Evolutionary conservation across 2,329 filamentous ascomycete species (phyloP), one percentile per base, ranked within the genome.

Genomic region (Exophiala aquamarina): DNA sequence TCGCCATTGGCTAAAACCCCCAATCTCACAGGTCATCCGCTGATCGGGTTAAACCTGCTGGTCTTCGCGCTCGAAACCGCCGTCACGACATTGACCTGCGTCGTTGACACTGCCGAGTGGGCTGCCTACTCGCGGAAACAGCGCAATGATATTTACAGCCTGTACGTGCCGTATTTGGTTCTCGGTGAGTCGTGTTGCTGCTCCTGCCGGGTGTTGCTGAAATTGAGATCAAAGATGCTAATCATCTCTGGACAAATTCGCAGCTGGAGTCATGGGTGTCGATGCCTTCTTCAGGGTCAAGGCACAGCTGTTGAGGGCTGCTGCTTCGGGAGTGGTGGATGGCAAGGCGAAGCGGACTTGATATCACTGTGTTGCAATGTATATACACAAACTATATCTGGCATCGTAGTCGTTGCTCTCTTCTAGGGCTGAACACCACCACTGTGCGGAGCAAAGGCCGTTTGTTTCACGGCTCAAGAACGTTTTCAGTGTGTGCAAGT

Each of bases 71-170:
- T 80, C 8, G 74, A 84, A 59, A 78, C 81, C 0, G 78, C 74
- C 28, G 53, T 86, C 45, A 84, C 83, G 1, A 85, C 83, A 1
- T 59, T 79, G 33, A 79, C 79, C 0, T 87, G 83, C 58, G 71
- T 86, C 36, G 72, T 75, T 2, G 83, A 86, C 47, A 79, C 78
- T 55, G 66, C 77, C 64, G 71, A 69, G 53, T 87, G 83, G 79
- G 61, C 64, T 2, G 69, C 69, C 37, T 69, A 75, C 21, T 66
- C 67, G 1, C 53, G 61, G 1, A 61, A 58, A 2, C 68, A 79
- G 56, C 81, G 79, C 58, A 59, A 70, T 18, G 68, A 70, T 43
- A 58, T 83, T 42, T 74, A 68, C 0, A 70, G 67, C 53, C 65
- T 82, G 11, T 83, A 83, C 62, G 74, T 73, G 18, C 79, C 79